Evolutionary conservation across 2,329 filamentous ascomycete genomes (phyloP).

Genomic region (Colletotrichum caudatum): DNA sequence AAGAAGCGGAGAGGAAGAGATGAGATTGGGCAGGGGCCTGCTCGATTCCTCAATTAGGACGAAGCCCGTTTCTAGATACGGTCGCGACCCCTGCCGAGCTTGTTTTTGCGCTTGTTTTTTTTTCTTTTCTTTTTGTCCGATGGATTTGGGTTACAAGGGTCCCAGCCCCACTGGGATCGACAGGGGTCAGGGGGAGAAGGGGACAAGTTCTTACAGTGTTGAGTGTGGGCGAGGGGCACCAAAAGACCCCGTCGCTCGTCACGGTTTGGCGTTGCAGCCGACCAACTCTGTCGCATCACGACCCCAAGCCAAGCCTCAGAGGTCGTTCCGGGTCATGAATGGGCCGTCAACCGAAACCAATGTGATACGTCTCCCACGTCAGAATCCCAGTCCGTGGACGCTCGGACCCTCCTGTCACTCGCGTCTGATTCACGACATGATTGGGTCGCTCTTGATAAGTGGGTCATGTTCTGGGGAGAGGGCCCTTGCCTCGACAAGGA

Average conservation of each 20-base stretch:
- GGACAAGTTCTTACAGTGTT: not conserved
- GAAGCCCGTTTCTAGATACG: slow-evolving; percentile 38
- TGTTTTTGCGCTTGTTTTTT: slow-evolving; percentile 42
- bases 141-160: slow-evolving; percentile 29
- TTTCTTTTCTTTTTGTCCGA: slow-evolving; percentile 9
- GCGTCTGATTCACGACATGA: not conserved
- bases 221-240: not conserved
- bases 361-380: slow-evolving; percentile 42
- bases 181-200: not conserved
- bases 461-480: not conserved
- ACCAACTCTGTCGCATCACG: slow-evolving; percentile 36
- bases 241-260: slow-evolving; percentile 9
- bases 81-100: slow-evolving; percentile 38
- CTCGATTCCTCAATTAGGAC: slow-evolving; percentile 33
- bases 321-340: slow-evolving; percentile 39
- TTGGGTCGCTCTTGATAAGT: slow-evolving; percentile 7
- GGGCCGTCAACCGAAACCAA: slow-evolving; percentile 42
- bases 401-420: slow-evolving; percentile 34
- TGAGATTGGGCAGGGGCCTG: slow-evolving; percentile 33
- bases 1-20: slow-evolving; percentile 37
- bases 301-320: slow-evolving; percentile 25
- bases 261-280: slow-evolving; percentile 40
- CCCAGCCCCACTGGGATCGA: slow-evolving; percentile 6
- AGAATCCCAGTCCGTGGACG: slow-evolving; percentile 36
- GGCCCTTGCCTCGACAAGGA: slow-evolving; percentile 4